Base-by-base conservation (phyloP, 2,329 filamentous ascomycete genomes). In the Trichoderma arundinaceum region DNA sequence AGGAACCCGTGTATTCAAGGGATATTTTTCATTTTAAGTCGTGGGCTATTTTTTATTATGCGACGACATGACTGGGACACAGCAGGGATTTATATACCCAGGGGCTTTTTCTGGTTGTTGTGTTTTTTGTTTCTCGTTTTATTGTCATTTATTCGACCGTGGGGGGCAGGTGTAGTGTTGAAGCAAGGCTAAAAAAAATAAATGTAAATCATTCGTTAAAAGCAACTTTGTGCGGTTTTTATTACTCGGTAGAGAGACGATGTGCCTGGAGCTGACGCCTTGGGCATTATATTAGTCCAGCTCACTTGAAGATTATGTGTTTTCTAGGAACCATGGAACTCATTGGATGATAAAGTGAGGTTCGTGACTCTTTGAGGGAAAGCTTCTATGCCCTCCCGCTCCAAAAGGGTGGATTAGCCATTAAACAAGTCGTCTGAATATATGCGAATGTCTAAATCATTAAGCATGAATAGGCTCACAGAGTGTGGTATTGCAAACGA, bases 81-180 rank as follows among this genome's bases (percentile, higher is more conserved):
- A 52, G 59, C 53, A 52, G 52, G 59, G 65, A 51, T 49, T 44
- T 66, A 46, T 66, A 66, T 66, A 66, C 65, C 65, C 65, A 56
- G 52, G 65, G 46, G 41, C 54, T 66, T 38, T 61, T 66, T 35
- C 54, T 56, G 58, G 17, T 48, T 61, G 9, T 57, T 44, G 35
- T 39, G 44, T 58, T 32, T 39, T 57, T 39, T 19, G 33, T 32
- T 48, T 17, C 2, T 19, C 33, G 32, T 59, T 35, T n/a, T 59
- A 28, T 43, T 52, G 38, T 52, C 9, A 32, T 33, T 52, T 41
- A 43, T 33, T 54, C 41, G 33, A 49, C 19, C 19, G 41, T 41
- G 19, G 44, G 22, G 22, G 17, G 17, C 13, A n/a, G 7, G 13
- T 12, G 28, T 54, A 56, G 49, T n/a, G 2, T 56, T 39, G 17